Conservation (phyloP, 306 rosid species). For the Cicer judaicum region DNA sequence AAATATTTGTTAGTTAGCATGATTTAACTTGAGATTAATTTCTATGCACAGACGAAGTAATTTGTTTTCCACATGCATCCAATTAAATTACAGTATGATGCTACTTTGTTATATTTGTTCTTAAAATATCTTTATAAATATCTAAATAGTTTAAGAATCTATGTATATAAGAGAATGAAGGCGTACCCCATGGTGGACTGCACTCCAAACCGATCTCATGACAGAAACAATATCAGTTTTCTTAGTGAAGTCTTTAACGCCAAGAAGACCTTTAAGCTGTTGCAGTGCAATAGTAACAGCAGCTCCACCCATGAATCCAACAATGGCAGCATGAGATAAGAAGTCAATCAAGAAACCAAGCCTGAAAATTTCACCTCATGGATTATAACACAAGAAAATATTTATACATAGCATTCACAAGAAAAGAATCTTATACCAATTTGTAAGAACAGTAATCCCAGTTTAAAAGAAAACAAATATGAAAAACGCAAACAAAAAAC, state of each 20-base stretch:
- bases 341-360: conserved; percentile 90
- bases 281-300: conserved; percentile 85
- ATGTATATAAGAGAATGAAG: neutral
- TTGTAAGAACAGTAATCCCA: too few species aligned
- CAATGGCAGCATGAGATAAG: conserved; percentile 88
- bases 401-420: neutral
- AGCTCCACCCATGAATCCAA: conserved; percentile 95
- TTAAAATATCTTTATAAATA: too few species aligned
- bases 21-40: neutral
- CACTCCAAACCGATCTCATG: conserved; percentile 59
- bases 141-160: too few species aligned
- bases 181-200: conserved; percentile 74
- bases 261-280: conserved; percentile 88
- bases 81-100: too few species aligned
- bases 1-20: conserved; percentile 20
- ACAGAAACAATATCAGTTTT: conserved; percentile 80
- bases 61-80: too few species aligned
- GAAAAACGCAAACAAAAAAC: too few species aligned
- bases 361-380: conserved; percentile 47
- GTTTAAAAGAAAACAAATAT: too few species aligned
- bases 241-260: conserved; percentile 65
- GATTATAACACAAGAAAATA: neutral
- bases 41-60: too few species aligned
- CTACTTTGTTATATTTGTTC: too few species aligned
- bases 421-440: neutral